Percentiles rank a stretch among this genome's conserved stretches.
Conservation (phyloP, 2,329 filamentous ascomycete genomes). For the Aspergillus oerlinghausenensis region DNA sequence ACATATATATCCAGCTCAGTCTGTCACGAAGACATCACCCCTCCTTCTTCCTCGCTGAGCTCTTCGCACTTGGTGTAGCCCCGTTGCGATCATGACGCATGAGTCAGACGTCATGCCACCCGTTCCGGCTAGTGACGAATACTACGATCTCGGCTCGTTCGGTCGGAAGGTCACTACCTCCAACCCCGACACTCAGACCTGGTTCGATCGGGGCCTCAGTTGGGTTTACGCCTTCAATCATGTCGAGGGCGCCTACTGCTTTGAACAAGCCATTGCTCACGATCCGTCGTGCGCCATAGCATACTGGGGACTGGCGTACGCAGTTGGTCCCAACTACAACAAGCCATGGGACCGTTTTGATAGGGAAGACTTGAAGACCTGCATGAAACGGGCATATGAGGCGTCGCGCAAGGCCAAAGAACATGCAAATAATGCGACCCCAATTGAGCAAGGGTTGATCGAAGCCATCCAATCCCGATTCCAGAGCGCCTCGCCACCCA, state of each 20-base stretch:
- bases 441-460: conserved; percentile 58
- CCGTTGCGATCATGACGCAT: background rate
- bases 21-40: background rate
- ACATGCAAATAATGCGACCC: conserved; percentile 32
- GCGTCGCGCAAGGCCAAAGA: conserved; percentile 44
- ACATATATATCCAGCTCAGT: background rate
- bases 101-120: background rate
- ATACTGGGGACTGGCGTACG: conserved; percentile 48
- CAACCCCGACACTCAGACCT: conserved; percentile 28
- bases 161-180: conserved; percentile 32
- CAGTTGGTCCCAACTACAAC: conserved; percentile 51
- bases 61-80: background rate
- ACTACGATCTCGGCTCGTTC: conserved; percentile 32
- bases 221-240: conserved; percentile 41
- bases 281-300: conserved; percentile 44
- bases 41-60: background rate
- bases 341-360: conserved; percentile 50
- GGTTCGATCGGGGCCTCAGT: conserved; percentile 36
- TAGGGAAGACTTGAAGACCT: conserved; percentile 39
- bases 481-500: conserved; percentile 44
- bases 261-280: conserved; percentile 39
- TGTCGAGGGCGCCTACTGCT: conserved; percentile 38
- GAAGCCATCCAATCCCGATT: conserved; percentile 58
- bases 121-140: conserved; percentile 9
- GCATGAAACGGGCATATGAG: conserved; percentile 44